These are phyloP conservation scores for Teratosphaeria destructans DNA, from an alignment of 2,329 filamentous ascomycete species.

Conservation along the genomic window DNA sequence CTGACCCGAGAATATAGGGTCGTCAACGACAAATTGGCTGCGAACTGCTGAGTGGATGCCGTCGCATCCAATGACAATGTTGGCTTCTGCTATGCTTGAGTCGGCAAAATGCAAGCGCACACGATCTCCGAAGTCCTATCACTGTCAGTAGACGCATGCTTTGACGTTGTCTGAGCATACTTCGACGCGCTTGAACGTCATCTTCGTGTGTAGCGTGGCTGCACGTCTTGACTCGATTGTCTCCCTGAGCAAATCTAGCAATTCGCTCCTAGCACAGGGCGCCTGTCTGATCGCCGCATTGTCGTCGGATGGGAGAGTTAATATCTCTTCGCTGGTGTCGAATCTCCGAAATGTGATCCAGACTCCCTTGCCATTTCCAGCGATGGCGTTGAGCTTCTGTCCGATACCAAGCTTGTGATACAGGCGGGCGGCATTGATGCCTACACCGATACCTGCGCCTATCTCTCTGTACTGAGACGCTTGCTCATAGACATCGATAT, in stretches of 20 bases:
- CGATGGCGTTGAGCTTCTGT: slow-evolving; percentile 19
- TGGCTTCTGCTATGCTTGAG: slow-evolving; percentile 6
- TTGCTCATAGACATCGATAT: slow-evolving; percentile 29
- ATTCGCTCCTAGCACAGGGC: slow-evolving; percentile 15
- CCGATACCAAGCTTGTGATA: slow-evolving; percentile 27
- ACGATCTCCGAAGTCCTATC: slow-evolving; percentile 15
- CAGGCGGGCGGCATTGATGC: slow-evolving; percentile 27
- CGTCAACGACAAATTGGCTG: slow-evolving; percentile 38
- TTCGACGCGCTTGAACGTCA: slow-evolving; percentile 13
- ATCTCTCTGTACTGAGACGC: slow-evolving; percentile 26
- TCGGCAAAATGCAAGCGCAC: slow-evolving; percentile 13
- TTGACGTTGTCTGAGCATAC: background rate
- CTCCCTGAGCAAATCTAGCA: slow-evolving; percentile 18
- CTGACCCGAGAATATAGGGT: slow-evolving; percentile 43
- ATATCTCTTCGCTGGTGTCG: slow-evolving; percentile 26
- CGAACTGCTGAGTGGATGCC: slow-evolving; percentile 15
- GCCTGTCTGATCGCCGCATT: slow-evolving; percentile 13
- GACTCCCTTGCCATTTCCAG: slow-evolving; percentile 21
- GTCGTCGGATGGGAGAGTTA: slow-evolving; percentile 20
- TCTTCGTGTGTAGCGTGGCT: slow-evolving; percentile 20
- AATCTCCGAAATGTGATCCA: slow-evolving; percentile 29
- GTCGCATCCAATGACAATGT: slow-evolving; percentile 13
- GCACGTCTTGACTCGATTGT: slow-evolving; percentile 13
- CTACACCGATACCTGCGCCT: slow-evolving; percentile 28
- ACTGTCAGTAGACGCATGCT: background rate